Evolutionary conservation across 805 yeast species (phyloP), one percentile per base, ranked within the genome.

Genomic region (Maudiozyma saulgeensis): DNA sequence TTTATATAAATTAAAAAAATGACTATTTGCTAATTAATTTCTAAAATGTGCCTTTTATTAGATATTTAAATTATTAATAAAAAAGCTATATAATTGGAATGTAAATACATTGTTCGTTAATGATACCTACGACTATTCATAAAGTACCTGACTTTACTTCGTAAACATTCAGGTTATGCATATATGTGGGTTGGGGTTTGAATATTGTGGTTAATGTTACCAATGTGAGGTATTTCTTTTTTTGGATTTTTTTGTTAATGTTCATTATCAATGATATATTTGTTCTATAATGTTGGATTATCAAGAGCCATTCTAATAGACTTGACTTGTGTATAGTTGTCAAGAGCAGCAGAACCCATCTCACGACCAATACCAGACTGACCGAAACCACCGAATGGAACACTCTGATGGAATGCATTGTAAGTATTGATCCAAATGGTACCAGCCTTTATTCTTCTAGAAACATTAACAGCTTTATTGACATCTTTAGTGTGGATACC

Each of bases 381-480:
- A 68, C 87, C 87, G 74, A 76, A 85, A 43, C 96, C 96, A 60
- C 96, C 96, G 68, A 90, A 90, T 62, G 96, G 96, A 68, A 90
- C 84, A 68, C 78, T 75, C 62, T 76, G 83, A 69, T 89, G 89
- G 77, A 88, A 83, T 64, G 87, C 93, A 70, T 89, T 89, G 70
- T 87, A 83, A 51, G 89, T 80, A 79, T 90, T 90, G 57, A 89
- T 78, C 91, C 96, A 91, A 57, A 90, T 81, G 51, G 91, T 86
- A 64, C 98, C 98, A 52, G 96, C 84, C 60, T 82, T 79, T 49
- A 90, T 70, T 65, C 80, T 79, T 69, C 77, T 75, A 41, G 96
- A 75, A 54, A 87, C 90, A 49, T 79, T 79, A 59, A 84, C 73
- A 37, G 95, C 90, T 62, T 82, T 83, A 72, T 78, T 78, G 56